Evolutionary conservation across 257 asterid species (phyloP), one percentile per base, ranked within the genome.

Genomic region (Solanum paucissectum): DNA sequence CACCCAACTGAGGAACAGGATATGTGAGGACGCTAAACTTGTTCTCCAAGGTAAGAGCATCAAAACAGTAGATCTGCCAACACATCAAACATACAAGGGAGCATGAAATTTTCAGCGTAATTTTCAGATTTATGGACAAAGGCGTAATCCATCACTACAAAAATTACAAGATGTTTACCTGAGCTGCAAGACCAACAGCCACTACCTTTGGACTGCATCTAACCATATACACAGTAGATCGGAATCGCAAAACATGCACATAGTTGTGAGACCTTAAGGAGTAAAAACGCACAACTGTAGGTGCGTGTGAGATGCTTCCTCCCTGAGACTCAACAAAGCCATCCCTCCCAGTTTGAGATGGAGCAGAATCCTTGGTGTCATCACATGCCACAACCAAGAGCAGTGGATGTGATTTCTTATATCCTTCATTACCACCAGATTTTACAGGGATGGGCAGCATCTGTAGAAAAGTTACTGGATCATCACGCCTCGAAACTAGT

Each of bases 11-110:
- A 83, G 93, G 94, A 29, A 91, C 93, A 18, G 93, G 92, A 52
- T 89, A 91, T 40, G 94, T 92, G 29, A 92, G 92, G 87, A 90
- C 94, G 13, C 92, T 90, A 87, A 90, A 92, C 91, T 90, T 92
- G 62, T 91, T 89, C 92, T 92, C 93, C 34, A 92, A 81, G 46
- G 94, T 92, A 68, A 92, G 90, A 2, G 94, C 94, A 83, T 92
- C 94, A 79, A 90, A 90, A 83, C 94, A 92, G 89, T 92, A 92
- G 85, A 92, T 92, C 94, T 92, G 92, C 89, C 93, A 90, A 90
- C 89, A 71, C 84, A 58, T 82, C 86, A 82, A 82, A 49, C 29
- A 82, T 52, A 82, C 86, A 82, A 49, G 71, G n/a, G 77, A 46
- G 38, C 44, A 42, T 27, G 74, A 34, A 18, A 49, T 18, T 52